Evolutionary conservation across 2,329 filamentous ascomycete genomes (phyloP).

Genomic region (Talaromyces sp.): DNA sequence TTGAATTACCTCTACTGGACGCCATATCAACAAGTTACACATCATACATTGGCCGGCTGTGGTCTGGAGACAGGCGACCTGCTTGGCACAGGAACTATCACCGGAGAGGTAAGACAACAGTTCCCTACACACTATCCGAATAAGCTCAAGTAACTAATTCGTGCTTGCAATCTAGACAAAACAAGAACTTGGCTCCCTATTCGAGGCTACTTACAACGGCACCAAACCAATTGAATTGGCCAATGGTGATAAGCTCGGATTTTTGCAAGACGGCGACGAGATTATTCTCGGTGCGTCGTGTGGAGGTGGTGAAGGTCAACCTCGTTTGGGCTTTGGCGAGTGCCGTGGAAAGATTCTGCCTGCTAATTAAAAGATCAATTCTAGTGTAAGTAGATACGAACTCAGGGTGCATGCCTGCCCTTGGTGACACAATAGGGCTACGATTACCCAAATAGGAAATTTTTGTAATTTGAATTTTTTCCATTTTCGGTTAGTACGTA

Average conservation of each 20-base stretch:
- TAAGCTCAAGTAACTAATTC: neutral
- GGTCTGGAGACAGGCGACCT: slow-evolving; percentile 34
- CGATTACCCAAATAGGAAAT: neutral
- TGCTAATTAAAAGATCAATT: neutral
- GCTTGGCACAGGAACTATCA: slow-evolving; percentile 35
- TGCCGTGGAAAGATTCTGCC: slow-evolving; percentile 28
- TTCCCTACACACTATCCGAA: neutral
- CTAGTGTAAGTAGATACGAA: neutral
- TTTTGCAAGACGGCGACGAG: slow-evolving; percentile 31
- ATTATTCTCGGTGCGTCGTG: slow-evolving; percentile 28
- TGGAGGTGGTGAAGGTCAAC: slow-evolving; percentile 24
- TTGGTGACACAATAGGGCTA: neutral
- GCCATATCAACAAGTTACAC: slow-evolving; percentile 31
- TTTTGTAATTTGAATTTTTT: neutral
- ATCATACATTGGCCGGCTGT: slow-evolving; percentile 32
- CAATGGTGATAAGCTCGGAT: slow-evolving; percentile 25
- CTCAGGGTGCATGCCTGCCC: neutral
- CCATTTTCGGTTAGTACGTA: neutral
- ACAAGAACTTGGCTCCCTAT: slow-evolving; percentile 29
- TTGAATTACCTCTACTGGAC: slow-evolving; percentile 30
- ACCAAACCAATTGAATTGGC: slow-evolving; percentile 23
- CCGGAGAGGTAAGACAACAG: slow-evolving; percentile 20
- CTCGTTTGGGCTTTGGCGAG: slow-evolving; percentile 34
- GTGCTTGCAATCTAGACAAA: neutral
- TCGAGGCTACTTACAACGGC: slow-evolving; percentile 32